A percentile compares a stretch with the other conserved stretches of the same genome.
These are phyloP conservation scores for Inga laurina DNA, from an alignment of 306 rosid species.

Conservation along the genomic window DNA sequence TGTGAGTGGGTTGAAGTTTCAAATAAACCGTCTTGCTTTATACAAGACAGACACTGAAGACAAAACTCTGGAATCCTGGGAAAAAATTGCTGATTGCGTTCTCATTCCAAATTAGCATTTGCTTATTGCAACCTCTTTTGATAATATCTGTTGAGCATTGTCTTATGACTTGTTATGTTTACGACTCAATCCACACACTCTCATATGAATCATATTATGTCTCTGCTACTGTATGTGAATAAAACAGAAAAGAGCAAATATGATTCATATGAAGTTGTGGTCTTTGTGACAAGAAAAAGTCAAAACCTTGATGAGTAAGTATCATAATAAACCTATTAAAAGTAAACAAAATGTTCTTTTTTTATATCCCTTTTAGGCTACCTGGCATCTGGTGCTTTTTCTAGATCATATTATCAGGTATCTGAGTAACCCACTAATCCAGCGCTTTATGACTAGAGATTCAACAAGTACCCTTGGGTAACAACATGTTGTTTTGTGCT, in stretches of 20 bases:
- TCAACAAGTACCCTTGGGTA: too few relatives aligned
- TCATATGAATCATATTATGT: not conserved
- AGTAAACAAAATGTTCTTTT: not conserved
- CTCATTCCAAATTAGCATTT: constrained; percentile 48
- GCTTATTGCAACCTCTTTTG: not conserved
- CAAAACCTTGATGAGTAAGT: not conserved
- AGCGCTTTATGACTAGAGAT: accelerated
- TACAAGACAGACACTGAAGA: constrained; percentile 81
- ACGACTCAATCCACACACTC: not conserved
- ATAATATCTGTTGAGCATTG: not conserved
- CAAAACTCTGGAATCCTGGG: constrained; percentile 78
- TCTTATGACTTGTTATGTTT: not conserved
- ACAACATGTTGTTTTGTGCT: not conserved
- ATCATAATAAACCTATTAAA: not conserved
- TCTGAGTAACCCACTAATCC: too few relatives aligned
- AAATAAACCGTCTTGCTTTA: constrained; percentile 63
- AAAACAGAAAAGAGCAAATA: not conserved
- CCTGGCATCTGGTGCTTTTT: too few relatives aligned
- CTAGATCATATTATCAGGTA: too few relatives aligned
- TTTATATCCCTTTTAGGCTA: too few relatives aligned
- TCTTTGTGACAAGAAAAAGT: not conserved
- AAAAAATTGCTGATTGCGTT: constrained; percentile 69
- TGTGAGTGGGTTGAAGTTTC: constrained; percentile 59
- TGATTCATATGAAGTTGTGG: not conserved
- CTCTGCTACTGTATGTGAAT: not conserved